phyloP scores from a whole-genome alignment of 176 grass and related monocot species.

The Poa pratensis region DNA sequence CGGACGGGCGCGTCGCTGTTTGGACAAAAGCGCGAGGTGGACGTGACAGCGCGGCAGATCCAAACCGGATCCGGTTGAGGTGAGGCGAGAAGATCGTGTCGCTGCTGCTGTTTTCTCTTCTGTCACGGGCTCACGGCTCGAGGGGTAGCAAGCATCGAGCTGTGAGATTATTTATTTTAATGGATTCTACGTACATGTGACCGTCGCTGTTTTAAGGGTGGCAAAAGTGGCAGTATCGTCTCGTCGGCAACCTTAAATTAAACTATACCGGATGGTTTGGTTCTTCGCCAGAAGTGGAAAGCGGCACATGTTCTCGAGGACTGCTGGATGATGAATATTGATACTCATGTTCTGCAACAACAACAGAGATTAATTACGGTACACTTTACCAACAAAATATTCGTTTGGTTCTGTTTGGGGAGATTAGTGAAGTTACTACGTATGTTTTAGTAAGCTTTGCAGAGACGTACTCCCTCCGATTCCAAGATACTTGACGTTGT shows the following conservation, averaged over 20 bases:
- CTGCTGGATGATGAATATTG: not conserved
- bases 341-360: not conserved
- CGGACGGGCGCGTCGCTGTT: constrained; percentile 7
- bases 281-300: constrained; percentile 13
- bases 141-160: too few species aligned
- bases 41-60: constrained; percentile 48
- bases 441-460: too few species aligned
- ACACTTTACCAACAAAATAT: too few species aligned
- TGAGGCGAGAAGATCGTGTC: not conserved
- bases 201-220: not conserved
- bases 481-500: too few species aligned
- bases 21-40: constrained; percentile 39
- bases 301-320: not conserved
- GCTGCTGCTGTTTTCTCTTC: not conserved
- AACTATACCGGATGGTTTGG: not conserved
- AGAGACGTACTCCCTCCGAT: too few species aligned
- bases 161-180: too few species aligned
- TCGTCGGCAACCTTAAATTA: too few species aligned
- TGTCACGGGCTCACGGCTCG: not conserved
- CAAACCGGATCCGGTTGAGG: constrained; percentile 25
- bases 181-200: not conserved
- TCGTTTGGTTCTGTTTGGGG: too few species aligned
- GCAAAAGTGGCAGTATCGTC: not conserved
- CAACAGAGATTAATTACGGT: not conserved
- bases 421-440: too few species aligned